phyloP scores from a whole-genome alignment of 495 filamentous ascomycete genomes.

The Annulohypoxylon stygium region DNA sequence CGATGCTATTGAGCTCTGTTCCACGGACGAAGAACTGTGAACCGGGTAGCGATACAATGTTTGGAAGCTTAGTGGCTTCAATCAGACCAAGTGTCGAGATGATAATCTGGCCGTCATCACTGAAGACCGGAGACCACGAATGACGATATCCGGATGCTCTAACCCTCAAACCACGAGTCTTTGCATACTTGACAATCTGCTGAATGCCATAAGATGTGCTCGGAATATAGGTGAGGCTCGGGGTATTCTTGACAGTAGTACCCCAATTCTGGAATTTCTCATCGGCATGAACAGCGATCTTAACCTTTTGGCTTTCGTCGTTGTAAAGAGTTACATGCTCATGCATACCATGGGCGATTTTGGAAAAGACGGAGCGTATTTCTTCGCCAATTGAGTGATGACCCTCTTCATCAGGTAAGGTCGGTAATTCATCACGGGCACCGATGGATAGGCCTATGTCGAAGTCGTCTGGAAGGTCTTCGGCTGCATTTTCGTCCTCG shows the following conservation, averaged over 20 bases:
- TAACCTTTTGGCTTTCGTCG: conserved; percentile 15
- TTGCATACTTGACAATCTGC: conserved; percentile 59
- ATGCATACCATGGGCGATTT: not conserved
- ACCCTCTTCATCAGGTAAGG: conserved; percentile 6
- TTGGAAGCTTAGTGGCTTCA: conserved; percentile 56
- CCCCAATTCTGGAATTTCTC: conserved; percentile 66
- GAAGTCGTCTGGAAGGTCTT: conserved; percentile 41
- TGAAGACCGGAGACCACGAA: conserved; percentile 61
- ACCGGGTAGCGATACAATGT: conserved; percentile 53
- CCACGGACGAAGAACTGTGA: conserved; percentile 41
- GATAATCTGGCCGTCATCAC: conserved; percentile 62
- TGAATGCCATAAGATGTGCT: conserved; percentile 61
- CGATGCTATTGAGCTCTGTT: conserved; percentile 58
- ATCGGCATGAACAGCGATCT: conserved; percentile 38
- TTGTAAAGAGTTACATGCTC: conserved; percentile 25
- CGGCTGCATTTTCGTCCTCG: conserved; percentile 25
- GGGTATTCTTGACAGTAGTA: conserved; percentile 58
- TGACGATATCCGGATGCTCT: conserved; percentile 65
- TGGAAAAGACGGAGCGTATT: conserved; percentile 9
- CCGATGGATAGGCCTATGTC: conserved; percentile 23
- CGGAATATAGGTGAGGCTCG: conserved; percentile 61
- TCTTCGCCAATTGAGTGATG: not conserved
- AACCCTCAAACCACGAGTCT: conserved; percentile 54
- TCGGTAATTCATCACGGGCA: conserved; percentile 26
- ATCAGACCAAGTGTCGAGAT: conserved; percentile 63